These are phyloP conservation scores for Globisporangium nunn DNA, from an alignment of 352 stramenopile genomes.

Conservation along the genomic window DNA sequence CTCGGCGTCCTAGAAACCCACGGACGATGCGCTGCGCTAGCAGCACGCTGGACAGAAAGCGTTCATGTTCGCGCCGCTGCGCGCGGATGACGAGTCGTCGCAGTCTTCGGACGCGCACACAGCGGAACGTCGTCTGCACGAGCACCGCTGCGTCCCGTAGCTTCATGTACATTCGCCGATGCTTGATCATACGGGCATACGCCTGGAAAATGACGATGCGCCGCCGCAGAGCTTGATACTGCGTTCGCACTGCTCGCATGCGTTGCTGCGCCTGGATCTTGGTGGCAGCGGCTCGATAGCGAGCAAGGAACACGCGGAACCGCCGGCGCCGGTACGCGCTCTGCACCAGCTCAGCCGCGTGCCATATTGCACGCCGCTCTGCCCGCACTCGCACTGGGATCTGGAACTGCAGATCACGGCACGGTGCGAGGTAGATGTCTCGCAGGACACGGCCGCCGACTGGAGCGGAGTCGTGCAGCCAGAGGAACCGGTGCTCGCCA, in stretches of 20 bases:
- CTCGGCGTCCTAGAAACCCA: conserved; percentile 41
- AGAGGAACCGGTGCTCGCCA: conserved; percentile 29
- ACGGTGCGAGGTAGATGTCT: conserved; percentile 51
- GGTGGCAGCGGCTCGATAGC: conserved; percentile 44
- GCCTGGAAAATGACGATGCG: conserved; percentile 58
- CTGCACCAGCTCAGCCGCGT: conserved; percentile 47
- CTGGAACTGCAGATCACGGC: conserved; percentile 27
- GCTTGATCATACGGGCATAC: conserved; percentile 37
- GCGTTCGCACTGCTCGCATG: conserved; percentile 29
- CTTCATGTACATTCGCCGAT: conserved; percentile 29
- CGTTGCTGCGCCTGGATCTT: conserved; percentile 56
- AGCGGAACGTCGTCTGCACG: conserved; percentile 54
- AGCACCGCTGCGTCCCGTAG: conserved; percentile 39
- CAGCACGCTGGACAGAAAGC: conserved; percentile 28
- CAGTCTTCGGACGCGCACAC: conserved; percentile 36
- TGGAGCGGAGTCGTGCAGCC: conserved; percentile 30
- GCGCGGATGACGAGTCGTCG: conserved; percentile 49
- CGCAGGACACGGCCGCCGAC: conserved; percentile 34
- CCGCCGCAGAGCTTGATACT: conserved; percentile 22
- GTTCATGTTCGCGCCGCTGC: conserved; percentile 41
- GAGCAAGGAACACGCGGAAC: conserved; percentile 41
- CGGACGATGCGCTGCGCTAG: conserved; percentile 46
- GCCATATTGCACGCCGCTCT: conserved; percentile 54
- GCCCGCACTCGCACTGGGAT: conserved; percentile 47
- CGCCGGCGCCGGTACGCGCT: conserved; percentile 40